Percentiles rank a stretch among this genome's conserved stretches.
Conservation (phyloP, 225 moss, liverwort and hornwort genomes). For the Lunularia cruciata region DNA sequence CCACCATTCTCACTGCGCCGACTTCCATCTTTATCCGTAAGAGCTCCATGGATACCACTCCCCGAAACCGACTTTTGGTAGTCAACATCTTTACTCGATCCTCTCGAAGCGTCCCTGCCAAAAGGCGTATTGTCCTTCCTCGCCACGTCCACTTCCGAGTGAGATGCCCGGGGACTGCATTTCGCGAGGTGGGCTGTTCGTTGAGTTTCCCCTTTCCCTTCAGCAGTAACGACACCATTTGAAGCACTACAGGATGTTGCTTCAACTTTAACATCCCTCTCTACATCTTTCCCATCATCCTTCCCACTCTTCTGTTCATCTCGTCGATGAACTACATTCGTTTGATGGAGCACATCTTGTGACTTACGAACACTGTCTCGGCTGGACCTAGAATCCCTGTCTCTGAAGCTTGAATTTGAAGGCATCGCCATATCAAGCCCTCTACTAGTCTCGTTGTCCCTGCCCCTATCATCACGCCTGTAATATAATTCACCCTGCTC, state of each 20-base stretch:
- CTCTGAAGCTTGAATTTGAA: slow-evolving; percentile 22
- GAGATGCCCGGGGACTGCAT: slow-evolving; percentile 4
- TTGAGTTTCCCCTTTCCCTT: slow-evolving; percentile 12
- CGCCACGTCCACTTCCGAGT: slow-evolving; percentile 19
- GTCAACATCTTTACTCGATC: slow-evolving; percentile 8
- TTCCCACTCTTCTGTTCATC: slow-evolving; percentile 23
- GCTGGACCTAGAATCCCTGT: slow-evolving; percentile 24
- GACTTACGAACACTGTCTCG: slow-evolving; percentile 30
- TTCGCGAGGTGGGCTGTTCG: slow-evolving; percentile 14
- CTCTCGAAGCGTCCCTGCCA: neutral
- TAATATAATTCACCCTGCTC: slow-evolving; percentile 20
- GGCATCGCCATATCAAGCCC: slow-evolving; percentile 16
- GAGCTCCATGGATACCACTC: slow-evolving; percentile 5
- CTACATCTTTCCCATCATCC: slow-evolving; percentile 23
- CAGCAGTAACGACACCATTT: slow-evolving; percentile 8
- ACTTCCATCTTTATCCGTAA: slow-evolving; percentile 3
- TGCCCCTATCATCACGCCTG: slow-evolving; percentile 34
- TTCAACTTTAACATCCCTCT: slow-evolving; percentile 3
- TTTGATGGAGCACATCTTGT: slow-evolving; percentile 20
- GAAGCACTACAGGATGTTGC: neutral
- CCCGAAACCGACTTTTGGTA: slow-evolving; percentile 20
- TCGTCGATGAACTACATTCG: slow-evolving; percentile 28
- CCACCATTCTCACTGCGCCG: slow-evolving; percentile 17
- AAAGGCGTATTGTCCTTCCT: neutral
- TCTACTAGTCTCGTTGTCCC: slow-evolving; percentile 20